Percentiles rank a stretch among this genome's conserved stretches.
These are phyloP conservation scores for Phytophthora pistaciae DNA, from an alignment of 352 stramenopile genomes.

Conservation along the genomic window DNA sequence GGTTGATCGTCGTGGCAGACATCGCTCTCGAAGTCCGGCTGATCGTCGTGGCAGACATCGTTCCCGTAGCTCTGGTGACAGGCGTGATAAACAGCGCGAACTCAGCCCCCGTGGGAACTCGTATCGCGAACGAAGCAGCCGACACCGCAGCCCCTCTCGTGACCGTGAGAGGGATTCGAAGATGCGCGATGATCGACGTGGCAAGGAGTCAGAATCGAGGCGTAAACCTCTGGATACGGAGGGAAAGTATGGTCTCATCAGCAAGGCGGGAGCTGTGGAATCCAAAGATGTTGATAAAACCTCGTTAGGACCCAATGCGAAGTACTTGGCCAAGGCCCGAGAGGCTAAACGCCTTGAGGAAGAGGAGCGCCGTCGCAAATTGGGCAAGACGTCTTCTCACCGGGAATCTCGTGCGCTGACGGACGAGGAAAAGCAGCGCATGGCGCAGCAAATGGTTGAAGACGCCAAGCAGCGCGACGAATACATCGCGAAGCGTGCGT, in stretches of 20 bases:
- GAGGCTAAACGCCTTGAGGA: constrained; percentile 76
- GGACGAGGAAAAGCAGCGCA: constrained; percentile 70
- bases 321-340: constrained; percentile 77
- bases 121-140: constrained; percentile 16
- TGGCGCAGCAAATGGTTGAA: constrained; percentile 78
- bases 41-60: constrained; percentile 15
- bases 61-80: constrained; percentile 21
- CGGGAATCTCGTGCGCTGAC: constrained; percentile 36
- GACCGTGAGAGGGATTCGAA: constrained; percentile 14
- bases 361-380: constrained; percentile 70
- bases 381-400: constrained; percentile 49
- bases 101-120: constrained; percentile 4
- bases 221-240: constrained; percentile 33
- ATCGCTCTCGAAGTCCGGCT: constrained; percentile 19
- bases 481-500: constrained; percentile 59
- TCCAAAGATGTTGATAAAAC: constrained; percentile 80
- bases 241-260: constrained; percentile 77
- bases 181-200: not conserved
- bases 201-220: constrained; percentile 27
- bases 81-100: constrained; percentile 6
- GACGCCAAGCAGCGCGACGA: constrained; percentile 77
- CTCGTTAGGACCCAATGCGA: constrained; percentile 81
- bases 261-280: constrained; percentile 60
- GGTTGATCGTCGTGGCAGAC: constrained; percentile 8
- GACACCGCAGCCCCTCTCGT: constrained; percentile 14